Evolutionary conservation across 2,329 filamentous ascomycete genomes (phyloP).

Genomic region (Bipolaris zeicola): DNA sequence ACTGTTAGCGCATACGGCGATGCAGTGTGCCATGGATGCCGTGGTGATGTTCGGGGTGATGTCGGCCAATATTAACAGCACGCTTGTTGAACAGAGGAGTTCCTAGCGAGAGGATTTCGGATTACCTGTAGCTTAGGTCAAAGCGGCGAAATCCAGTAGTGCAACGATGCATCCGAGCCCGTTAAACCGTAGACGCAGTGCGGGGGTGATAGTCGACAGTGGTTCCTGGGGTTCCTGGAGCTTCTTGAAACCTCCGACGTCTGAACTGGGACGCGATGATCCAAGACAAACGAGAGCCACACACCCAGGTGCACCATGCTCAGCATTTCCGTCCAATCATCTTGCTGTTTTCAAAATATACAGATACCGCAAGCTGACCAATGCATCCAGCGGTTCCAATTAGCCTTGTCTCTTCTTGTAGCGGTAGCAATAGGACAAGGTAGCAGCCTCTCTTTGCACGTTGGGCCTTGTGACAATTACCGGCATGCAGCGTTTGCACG

Average conservation of each 20-base stretch:
- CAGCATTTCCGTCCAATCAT: slow-evolving; percentile 4
- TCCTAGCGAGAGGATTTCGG: no score
- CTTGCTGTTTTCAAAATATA: slow-evolving; percentile 11
- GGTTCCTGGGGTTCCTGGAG: slow-evolving; percentile 10
- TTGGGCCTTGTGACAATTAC: slow-evolving; percentile 38
- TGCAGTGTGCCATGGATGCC: background rate
- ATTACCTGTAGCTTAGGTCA: background rate
- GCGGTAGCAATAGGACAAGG: slow-evolving; percentile 31
- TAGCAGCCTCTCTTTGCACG: slow-evolving; percentile 43
- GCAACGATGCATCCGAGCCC: slow-evolving; percentile 1
- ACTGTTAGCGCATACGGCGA: slow-evolving; percentile 2
- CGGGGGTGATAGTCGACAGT: slow-evolving; percentile 5
- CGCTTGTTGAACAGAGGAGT: no score
- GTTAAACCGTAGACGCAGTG: background rate
- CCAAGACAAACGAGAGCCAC: slow-evolving; percentile 19
- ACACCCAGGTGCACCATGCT: slow-evolving; percentile 11
- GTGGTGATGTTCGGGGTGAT: no score
- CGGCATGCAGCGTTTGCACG: slow-evolving; percentile 33
- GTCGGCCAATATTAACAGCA: no score
- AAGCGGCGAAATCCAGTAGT: background rate
- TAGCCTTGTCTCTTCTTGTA: background rate
- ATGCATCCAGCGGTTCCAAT: slow-evolving; percentile 1
- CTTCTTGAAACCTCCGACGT: slow-evolving; percentile 24
- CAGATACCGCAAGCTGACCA: slow-evolving; percentile 12
- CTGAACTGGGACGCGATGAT: slow-evolving; percentile 24